phyloP scores from a whole-genome alignment of 176 grass and related monocot genomes.

The Hsuehochloa calcarea region DNA sequence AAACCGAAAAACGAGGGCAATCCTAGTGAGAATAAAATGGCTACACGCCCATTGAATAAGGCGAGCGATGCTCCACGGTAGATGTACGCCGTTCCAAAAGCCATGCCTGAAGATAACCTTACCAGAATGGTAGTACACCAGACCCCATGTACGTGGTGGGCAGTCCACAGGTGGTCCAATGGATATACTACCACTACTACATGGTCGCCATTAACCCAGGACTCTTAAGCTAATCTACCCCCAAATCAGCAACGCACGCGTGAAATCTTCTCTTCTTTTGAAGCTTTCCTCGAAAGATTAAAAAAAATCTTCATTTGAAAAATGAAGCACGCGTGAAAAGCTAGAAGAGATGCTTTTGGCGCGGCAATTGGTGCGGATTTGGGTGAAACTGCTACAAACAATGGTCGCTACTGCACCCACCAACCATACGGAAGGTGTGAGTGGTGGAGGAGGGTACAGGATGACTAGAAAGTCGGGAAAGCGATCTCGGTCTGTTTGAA shows the following conservation, averaged over 20 bases:
- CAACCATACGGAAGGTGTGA: conserved; percentile 49
- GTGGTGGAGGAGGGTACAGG: conserved; percentile 13
- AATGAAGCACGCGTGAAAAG: conserved; percentile 50
- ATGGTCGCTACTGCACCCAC: conserved; percentile 24
- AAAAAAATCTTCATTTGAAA: background rate
- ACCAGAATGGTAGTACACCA: conserved; percentile 23
- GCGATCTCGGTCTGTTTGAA: conserved; percentile 35
- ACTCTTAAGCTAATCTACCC: conserved; percentile 29
- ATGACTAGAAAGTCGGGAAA: conserved; percentile 42
- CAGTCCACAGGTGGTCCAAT: conserved; percentile 29
- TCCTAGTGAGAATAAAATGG: background rate
- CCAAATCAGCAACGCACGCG: background rate
- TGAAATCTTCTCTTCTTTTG: conserved; percentile 13
- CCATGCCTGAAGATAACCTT: conserved; percentile 19
- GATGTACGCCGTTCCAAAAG: conserved; percentile 6
- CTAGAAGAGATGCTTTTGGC: conserved; percentile 15
- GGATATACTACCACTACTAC: conserved; percentile 1
- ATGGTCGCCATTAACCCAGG: conserved; percentile 23
- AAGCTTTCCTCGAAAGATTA: background rate
- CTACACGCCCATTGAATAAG: background rate
- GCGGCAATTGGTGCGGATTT: conserved; percentile 40
- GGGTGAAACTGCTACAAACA: conserved; percentile 31
- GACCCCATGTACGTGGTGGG: background rate
- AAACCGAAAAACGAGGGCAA: background rate
- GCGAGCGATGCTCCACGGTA: background rate